Percentiles rank a stretch among this genome's conserved stretches.
These are phyloP conservation scores for Talaromyces funiculosus DNA, from an alignment of 2,329 filamentous ascomycete genomes.

Conservation along the genomic window DNA sequence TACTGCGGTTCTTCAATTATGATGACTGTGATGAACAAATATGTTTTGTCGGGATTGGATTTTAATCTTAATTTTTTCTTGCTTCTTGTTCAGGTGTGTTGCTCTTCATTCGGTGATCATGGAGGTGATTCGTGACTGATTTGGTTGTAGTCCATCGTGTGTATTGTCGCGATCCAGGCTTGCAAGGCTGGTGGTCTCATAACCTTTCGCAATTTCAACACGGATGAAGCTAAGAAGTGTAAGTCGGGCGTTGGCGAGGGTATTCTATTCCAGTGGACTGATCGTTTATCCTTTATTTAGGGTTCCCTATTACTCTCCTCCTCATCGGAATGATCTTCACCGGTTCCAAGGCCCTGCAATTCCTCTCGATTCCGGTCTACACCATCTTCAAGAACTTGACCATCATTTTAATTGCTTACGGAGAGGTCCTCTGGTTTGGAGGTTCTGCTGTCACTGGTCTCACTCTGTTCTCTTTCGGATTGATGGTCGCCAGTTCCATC, in stretches of 20 bases:
- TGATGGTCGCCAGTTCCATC: constrained; percentile 94
- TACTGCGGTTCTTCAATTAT: constrained; percentile 96
- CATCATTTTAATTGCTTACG: constrained; percentile 97
- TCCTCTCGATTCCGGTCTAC: constrained; percentile 94
- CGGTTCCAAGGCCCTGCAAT: constrained; percentile 90
- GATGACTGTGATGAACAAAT: constrained; percentile 99
- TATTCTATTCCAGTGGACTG: neutral
- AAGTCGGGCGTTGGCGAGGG: constrained; percentile 34
- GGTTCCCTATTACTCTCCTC: constrained; percentile 93
- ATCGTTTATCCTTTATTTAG: constrained; percentile 42
- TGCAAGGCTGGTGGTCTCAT: constrained; percentile 81
- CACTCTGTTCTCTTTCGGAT: constrained; percentile 84
- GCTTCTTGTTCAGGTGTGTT: constrained; percentile 77
- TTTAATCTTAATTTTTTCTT: constrained; percentile 98
- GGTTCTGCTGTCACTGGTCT: constrained; percentile 75
- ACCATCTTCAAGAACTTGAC: constrained; percentile 99
- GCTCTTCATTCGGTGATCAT: neutral
- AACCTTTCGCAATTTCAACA: constrained; percentile 75
- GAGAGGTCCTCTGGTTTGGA: constrained; percentile 97
- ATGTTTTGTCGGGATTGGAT: constrained; percentile 79
- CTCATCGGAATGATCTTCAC: constrained; percentile 99
- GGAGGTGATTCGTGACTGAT: neutral
- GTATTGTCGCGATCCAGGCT: constrained; percentile 73
- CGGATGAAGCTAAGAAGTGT: constrained; percentile 90
- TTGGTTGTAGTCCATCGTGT: constrained; percentile 69